Base-by-base conservation (phyloP, 2,329 filamentous ascomycete species). In the Pseudodiploospora longispora region DNA sequence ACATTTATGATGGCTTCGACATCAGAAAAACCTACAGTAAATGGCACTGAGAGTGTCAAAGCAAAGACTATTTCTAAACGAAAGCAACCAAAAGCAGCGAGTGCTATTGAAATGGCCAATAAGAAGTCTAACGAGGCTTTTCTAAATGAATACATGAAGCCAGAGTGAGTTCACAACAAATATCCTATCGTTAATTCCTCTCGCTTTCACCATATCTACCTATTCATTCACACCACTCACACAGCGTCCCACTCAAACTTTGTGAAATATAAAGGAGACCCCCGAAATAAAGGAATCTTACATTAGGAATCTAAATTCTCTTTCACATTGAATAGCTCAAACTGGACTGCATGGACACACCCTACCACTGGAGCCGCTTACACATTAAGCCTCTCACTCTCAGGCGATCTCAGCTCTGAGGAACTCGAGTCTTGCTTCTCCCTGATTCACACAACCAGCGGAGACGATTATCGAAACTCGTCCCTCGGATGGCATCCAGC, bases 361-460 rank as follows among this genome's bases (percentile, higher is more conserved):
- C 76, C 77, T 6, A 53, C 44, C 9, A 73, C 68, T 0, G 54
- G 59, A 5, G 50, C 51, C 6, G 43, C 47, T 4, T 78, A 76
- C 59, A 51, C 57, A 0, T 52, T 83, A 32, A 57, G 55, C 32
- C 63, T 83, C n/a, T 50, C 56, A 6, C 55, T 60, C 4, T 58
- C 75, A 0, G 54, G 50, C 2, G 51, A 53, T n/a, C 59, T 82
- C 27, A 54, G 52, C 5, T 51, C 59, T 1, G 55, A 56, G 3
- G 75, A 81, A 28, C 59, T 82, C 27, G 57, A 69, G 27, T 64
- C 69, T 1, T 83, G 80, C 53, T 78, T 77, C 51, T 47, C 57
- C 19, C 62, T 83, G 28, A 69, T 90, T 41, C 72, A 82, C 48
- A 62, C 69, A 40, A 88, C 85, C 0, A 87, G 82, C 53, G 67